Conservation (phyloP, 306 rosid species). For the Prunus fruticosa region DNA sequence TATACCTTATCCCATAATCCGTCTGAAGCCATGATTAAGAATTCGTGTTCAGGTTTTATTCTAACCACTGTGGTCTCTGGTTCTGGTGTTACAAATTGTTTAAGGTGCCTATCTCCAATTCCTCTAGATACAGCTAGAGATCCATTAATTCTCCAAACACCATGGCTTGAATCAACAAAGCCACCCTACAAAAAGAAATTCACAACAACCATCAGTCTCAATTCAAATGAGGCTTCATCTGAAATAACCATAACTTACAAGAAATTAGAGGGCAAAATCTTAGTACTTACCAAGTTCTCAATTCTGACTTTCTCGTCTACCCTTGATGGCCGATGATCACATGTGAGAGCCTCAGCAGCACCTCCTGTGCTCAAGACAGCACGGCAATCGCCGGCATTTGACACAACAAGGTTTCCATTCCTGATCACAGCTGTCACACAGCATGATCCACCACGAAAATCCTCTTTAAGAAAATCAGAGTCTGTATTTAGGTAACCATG, state of each 20-base stretch:
- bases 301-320: conserved; percentile 78
- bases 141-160: conserved; percentile 90
- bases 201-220: conserved; percentile 21
- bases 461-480: conserved; percentile 71
- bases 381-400: conserved; percentile 93
- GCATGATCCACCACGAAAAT: conserved; percentile 75
- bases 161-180: conserved; percentile 81
- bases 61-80: conserved; percentile 72
- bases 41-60: conserved; percentile 72
- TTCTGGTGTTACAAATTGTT: conserved; percentile 83
- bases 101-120: conserved; percentile 75
- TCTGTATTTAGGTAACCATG: conserved; percentile 81
- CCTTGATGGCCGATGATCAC: conserved; percentile 84
- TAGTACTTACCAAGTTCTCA: conserved; percentile 55
- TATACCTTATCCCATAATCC: conserved; percentile 96
- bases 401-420: conserved; percentile 69
- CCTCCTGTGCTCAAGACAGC: conserved; percentile 87
- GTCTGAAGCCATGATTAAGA: conserved; percentile 86
- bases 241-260: not conserved
- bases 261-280: not conserved
- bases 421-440: conserved; percentile 77
- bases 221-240: not conserved
- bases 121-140: conserved; percentile 89
- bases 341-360: conserved; percentile 76
- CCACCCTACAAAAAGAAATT: conserved; percentile 68